phyloP scores from a whole-genome alignment of 2,329 filamentous ascomycete species.

The Mycogone perniciosa region DNA sequence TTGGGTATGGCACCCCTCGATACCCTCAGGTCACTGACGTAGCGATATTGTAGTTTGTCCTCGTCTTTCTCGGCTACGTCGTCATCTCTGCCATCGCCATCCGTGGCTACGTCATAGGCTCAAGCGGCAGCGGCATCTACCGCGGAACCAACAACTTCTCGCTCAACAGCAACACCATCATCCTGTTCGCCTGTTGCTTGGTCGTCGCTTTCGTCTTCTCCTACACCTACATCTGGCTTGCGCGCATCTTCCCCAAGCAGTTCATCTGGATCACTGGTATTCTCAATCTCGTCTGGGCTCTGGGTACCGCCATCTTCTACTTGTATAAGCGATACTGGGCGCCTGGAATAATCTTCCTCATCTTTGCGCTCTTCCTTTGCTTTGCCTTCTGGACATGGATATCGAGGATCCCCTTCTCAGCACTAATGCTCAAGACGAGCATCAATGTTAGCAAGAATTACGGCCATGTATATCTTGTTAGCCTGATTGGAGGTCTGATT shows the following conservation, averaged over 20 bases:
- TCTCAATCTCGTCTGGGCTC: slow-evolving; percentile 73
- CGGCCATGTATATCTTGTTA: slow-evolving; percentile 82
- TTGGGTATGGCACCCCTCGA: neutral
- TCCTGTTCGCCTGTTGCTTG: slow-evolving; percentile 77
- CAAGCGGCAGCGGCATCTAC: slow-evolving; percentile 70
- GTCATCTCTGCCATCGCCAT: slow-evolving; percentile 72
- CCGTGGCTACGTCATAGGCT: slow-evolving; percentile 60
- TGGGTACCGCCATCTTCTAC: slow-evolving; percentile 86
- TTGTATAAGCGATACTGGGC: slow-evolving; percentile 69
- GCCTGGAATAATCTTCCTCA: slow-evolving; percentile 78
- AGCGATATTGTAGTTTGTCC: slow-evolving; percentile 51
- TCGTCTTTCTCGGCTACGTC: slow-evolving; percentile 65
- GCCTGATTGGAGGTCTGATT: slow-evolving; percentile 71
- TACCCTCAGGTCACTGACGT: slow-evolving; percentile 2
- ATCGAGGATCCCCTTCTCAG: slow-evolving; percentile 81
- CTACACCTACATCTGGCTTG: slow-evolving; percentile 67
- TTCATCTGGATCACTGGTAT: slow-evolving; percentile 93
- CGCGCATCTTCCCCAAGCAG: slow-evolving; percentile 74
- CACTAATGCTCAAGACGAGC: slow-evolving; percentile 78
- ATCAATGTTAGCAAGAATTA: slow-evolving; percentile 80
- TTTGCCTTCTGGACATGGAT: slow-evolving; percentile 76
- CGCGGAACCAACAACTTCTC: slow-evolving; percentile 56
- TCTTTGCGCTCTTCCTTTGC: slow-evolving; percentile 47
- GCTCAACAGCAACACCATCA: slow-evolving; percentile 76
- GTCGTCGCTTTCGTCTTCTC: slow-evolving; percentile 68